These are phyloP conservation scores for Sarocladium brachiariae DNA, from an alignment of 2,329 filamentous ascomycete species.

Conservation along the genomic window DNA sequence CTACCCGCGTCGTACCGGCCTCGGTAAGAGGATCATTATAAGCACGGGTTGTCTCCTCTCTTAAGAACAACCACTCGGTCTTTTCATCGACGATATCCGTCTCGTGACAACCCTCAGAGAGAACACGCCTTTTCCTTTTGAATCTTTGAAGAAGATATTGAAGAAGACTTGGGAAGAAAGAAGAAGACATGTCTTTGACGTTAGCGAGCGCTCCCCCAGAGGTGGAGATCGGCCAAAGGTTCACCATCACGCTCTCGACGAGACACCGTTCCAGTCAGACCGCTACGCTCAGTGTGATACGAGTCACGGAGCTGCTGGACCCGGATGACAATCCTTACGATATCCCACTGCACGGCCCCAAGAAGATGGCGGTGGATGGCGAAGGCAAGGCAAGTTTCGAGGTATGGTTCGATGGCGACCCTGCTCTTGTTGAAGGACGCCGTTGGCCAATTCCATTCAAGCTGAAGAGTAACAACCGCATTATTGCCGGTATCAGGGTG, in stretches of 20 bases:
- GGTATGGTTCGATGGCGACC: not conserved
- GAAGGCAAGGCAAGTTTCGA: not conserved
- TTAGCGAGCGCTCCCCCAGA: not conserved
- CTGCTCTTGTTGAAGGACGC: not conserved
- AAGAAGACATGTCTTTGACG: constrained; percentile 2
- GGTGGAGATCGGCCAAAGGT: not conserved
- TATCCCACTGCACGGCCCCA: not conserved
- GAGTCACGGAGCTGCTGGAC: not conserved
- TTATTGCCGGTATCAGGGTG: not conserved
- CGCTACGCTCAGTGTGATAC: not conserved
- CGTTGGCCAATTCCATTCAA: constrained; percentile 3
- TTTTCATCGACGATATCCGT: no score
- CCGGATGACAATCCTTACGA: not conserved
- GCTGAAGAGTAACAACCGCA: constrained; percentile 1
- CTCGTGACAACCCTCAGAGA: no score
- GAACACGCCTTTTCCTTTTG: no score
- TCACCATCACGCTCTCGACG: not conserved
- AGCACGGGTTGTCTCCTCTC: no score
- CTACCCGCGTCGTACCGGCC: no score
- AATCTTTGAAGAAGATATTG: no score
- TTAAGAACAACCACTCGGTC: no score
- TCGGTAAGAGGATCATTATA: no score
- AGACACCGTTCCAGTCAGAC: not conserved
- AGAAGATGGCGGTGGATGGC: not conserved
- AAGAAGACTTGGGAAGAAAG: no score